Evolutionary conservation across 345 rosid species (phyloP).

Genomic region (Camelina hispida): DNA sequence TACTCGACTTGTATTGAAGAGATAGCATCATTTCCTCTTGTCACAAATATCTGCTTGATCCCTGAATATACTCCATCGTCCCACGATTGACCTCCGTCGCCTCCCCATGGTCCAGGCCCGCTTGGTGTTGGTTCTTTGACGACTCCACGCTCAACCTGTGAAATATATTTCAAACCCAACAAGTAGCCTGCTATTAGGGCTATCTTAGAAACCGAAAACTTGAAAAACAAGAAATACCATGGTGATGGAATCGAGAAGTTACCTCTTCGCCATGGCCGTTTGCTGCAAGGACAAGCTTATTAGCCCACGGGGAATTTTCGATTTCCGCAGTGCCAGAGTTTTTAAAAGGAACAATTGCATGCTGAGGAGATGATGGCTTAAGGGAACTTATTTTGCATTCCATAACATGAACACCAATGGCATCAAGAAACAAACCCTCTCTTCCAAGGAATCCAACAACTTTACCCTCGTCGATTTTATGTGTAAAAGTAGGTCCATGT

Average conservation of each 20-base stretch:
- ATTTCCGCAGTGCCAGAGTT: conserved; percentile 54
- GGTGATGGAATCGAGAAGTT: conserved; percentile 24
- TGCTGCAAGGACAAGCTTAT: conserved; percentile 67
- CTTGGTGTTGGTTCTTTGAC: conserved; percentile 73
- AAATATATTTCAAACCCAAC: conserved; percentile 8
- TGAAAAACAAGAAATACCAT: not conserved
- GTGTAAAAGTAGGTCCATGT: conserved; percentile 74
- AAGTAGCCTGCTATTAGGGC: not conserved
- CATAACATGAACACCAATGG: conserved; percentile 68
- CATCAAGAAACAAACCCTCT: conserved; percentile 77
- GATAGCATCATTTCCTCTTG: conserved; percentile 61
- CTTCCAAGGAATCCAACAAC: conserved; percentile 84
- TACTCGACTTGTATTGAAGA: conserved; percentile 87
- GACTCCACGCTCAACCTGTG: conserved; percentile 67
- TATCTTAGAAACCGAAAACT: not conserved
- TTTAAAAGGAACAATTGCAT: conserved; percentile 48
- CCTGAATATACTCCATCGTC: conserved; percentile 95
- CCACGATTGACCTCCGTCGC: conserved; percentile 80
- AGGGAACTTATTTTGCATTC: conserved; percentile 59
- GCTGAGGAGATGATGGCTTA: conserved; percentile 48
- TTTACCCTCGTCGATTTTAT: conserved; percentile 63
- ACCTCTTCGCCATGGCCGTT: conserved; percentile 72
- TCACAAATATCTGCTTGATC: conserved; percentile 72
- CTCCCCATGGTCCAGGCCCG: conserved; percentile 98
- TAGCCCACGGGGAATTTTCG: conserved; percentile 79